Evolutionary conservation across 768 basidiomycete species (phyloP), one percentile per base, ranked within the genome.

Genomic region (Trametopsis cervina): DNA sequence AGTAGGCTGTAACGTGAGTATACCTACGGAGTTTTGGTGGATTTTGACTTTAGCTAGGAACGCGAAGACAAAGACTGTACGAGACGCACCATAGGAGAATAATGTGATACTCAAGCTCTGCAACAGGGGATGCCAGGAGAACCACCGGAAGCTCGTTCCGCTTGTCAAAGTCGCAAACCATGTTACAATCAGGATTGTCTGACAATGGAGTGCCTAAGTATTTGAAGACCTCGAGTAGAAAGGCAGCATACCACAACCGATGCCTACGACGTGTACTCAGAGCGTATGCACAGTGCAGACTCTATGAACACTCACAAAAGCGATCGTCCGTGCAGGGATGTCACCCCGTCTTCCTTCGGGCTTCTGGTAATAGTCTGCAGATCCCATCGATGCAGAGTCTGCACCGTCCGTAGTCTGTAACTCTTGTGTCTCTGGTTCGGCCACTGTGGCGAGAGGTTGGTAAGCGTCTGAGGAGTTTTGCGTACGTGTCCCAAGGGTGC

Each of bases 1-100:
- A 10, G 85, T 86, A 1, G 83, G 83, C 54, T 85, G 89, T 10
- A 85, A 79, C 20, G 87, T 88, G 56, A 86, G 59, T 37, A 92
- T 78, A 5, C 81, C 88, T 88, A 56, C 33, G 46, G 37, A 37
- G 40, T 26, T 25, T 36, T 40, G 40, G 18, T 15, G 27, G 33
- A 23, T 41, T n/a, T n/a, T n/a, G n/a, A n/a, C n/a, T n/a, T n/a
- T n/a, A n/a, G n/a, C n/a, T n/a, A n/a, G n/a, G n/a, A n/a, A n/a
- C n/a, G n/a, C n/a, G n/a, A n/a, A n/a, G n/a, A n/a, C n/a, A n/a
- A n/a, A n/a, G n/a, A n/a, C n/a, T n/a, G n/a, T n/a, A n/a, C n/a
- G n/a, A 40, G 24, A 47, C 70, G 36, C 48, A 85, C 89, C 87
- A 54, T 50, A 56, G 4, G 58, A 29, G 42, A 61, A 61, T 15